Base-by-base conservation (phyloP, 495 filamentous ascomycete genomes). In the Cairneyella variabilis region DNA sequence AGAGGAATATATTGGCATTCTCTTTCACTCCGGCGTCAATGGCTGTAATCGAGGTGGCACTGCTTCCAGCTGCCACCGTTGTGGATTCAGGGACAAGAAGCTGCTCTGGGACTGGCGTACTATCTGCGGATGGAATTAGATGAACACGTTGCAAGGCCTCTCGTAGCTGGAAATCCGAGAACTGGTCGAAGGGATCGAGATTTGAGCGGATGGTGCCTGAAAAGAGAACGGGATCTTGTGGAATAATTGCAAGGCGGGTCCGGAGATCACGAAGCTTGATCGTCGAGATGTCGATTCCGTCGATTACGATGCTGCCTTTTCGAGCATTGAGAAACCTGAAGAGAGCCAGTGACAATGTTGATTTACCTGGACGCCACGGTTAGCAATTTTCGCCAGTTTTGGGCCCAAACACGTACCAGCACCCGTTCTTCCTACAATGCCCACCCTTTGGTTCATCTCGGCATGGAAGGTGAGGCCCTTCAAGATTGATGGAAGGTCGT, bases 141-240 rank as follows among this genome's bases (percentile, higher is more conserved):
- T 82, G 75, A 6, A 85, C 81, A 1, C 77, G 74, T 36, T 75
- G 66, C 11, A 88, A 66, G 0, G 79, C 79, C 30, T 77, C 73
- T 25, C 66, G 65, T 3, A 87, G 72, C 36, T 82, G 74, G 0
- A 65, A 46, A 55, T 88, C 81, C 3, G 66, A 70, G 45, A 80
- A 69, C 27, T 76, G 62, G 21, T 76, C 66, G 52, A 76, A 73
- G 11, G 71, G 69, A 34, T 80, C 75, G 5, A 80, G 63, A 51
- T 76, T 76, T 27, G 68, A 69, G 1, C 76, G 71, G 5, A 81
- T 64, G 1, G 74, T 77, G 11, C 77, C 77, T 11, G 41, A 47
- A 26, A 79, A 75, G 0, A 81, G 48, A 16, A 77, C 67, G 1
- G 77, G 74, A 37, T 80, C 76, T 40, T 82, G 78, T 0, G 76